These are phyloP conservation scores for Colletotrichum chlorophyti DNA, from an alignment of 2,329 filamentous ascomycete genomes.

Conservation along the genomic window DNA sequence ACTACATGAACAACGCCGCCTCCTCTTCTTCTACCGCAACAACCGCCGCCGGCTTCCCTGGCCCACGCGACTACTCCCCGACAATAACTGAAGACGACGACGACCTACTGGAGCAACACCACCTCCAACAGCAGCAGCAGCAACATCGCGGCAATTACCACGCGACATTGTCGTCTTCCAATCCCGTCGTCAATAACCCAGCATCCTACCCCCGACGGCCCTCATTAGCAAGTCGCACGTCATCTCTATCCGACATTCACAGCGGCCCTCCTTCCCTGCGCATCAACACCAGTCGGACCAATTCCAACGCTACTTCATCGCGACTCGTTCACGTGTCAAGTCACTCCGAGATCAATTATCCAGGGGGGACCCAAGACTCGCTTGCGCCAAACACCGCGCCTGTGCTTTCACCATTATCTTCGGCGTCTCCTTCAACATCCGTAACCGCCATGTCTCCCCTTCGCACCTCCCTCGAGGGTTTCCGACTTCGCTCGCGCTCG, in stretches of 20 bases:
- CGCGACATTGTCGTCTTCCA: constrained; percentile 32
- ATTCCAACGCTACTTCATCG: constrained; percentile 35
- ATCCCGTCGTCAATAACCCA: constrained; percentile 36
- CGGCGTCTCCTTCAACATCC: constrained; percentile 42
- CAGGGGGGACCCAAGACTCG: constrained; percentile 32
- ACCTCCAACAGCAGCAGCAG: too few species aligned
- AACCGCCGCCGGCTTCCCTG: not conserved
- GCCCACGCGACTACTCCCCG: constrained; percentile 58
- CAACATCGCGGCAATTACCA: constrained; percentile 26
- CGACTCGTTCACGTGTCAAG: constrained; percentile 52
- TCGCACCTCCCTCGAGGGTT: constrained; percentile 66
- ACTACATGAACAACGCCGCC: constrained; percentile 33
- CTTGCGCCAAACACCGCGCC: constrained; percentile 36
- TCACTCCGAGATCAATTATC: constrained; percentile 55
- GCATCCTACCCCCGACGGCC: constrained; percentile 39
- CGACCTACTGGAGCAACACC: constrained; percentile 35
- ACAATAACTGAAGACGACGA: constrained; percentile 62
- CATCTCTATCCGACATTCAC: constrained; percentile 46
- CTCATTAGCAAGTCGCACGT: constrained; percentile 45
- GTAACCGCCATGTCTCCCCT: constrained; percentile 55
- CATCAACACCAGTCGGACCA: constrained; percentile 45
- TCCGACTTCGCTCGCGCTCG: constrained; percentile 66
- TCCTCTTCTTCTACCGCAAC: too few species aligned
- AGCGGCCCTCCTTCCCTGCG: constrained; percentile 41
- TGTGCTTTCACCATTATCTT: constrained; percentile 36